Conservation (phyloP, 2,329 filamentous ascomycete species). For the Hypoxylon sp. region DNA sequence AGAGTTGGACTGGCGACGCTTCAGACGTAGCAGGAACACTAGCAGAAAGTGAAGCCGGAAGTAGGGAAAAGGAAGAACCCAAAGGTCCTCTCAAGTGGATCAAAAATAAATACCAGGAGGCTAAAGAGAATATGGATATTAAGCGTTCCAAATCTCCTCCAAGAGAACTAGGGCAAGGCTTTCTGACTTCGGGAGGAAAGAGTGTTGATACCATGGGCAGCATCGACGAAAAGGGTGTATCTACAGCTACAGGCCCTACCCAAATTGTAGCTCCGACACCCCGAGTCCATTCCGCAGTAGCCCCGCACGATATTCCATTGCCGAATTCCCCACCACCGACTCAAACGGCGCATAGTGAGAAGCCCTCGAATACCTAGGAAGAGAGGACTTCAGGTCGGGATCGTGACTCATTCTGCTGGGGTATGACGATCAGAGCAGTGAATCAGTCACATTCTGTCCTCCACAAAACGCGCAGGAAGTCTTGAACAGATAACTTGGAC, state of each 20-base stretch:
- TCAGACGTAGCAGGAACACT: slow-evolving; percentile 61
- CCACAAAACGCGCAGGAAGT: slow-evolving; percentile 19
- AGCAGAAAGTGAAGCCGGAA: slow-evolving; percentile 58
- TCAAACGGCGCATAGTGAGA: slow-evolving; percentile 49
- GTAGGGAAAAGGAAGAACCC: slow-evolving; percentile 63
- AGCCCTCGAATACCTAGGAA: slow-evolving; percentile 46
- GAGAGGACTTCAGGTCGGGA: slow-evolving; percentile 31
- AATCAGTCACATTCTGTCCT: slow-evolving; percentile 16
- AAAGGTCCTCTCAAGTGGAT: slow-evolving; percentile 71
- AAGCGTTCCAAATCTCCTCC: slow-evolving; percentile 71
- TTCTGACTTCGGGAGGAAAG: slow-evolving; percentile 60
- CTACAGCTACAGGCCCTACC: slow-evolving; percentile 24
- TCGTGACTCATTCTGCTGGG: slow-evolving; percentile 22
- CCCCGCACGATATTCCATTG: slow-evolving; percentile 50
- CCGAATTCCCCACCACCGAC: slow-evolving; percentile 51
- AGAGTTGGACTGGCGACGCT: slow-evolving; percentile 67
- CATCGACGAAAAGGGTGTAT: slow-evolving; percentile 55
- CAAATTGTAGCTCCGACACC: slow-evolving; percentile 14
- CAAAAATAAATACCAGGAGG: slow-evolving; percentile 72
- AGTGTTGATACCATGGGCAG: slow-evolving; percentile 64
- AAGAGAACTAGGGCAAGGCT: slow-evolving; percentile 55
- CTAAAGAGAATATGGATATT: slow-evolving; percentile 69
- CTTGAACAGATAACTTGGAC: slow-evolving; percentile 10
- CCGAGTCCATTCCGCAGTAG: slow-evolving; percentile 27
- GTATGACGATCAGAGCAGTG: slow-evolving; percentile 36